A percentile compares a stretch with the other conserved stretches of the same genome.
Conservation (phyloP, 2,329 filamentous ascomycete genomes). For the Clarireedia sp. region DNA sequence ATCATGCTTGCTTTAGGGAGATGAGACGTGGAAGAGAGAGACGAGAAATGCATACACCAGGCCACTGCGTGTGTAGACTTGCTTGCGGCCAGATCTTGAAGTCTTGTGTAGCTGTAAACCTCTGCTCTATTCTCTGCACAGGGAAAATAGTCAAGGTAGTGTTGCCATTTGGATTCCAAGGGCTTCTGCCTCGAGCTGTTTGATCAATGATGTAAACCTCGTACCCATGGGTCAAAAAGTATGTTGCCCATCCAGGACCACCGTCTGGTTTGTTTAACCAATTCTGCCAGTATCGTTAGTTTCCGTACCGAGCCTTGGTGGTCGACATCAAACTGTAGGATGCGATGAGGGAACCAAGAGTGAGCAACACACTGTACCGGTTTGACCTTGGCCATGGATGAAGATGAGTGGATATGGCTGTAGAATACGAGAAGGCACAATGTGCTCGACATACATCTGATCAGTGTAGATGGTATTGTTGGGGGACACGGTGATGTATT, state of each 20-base stretch:
- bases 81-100: conserved; percentile 29
- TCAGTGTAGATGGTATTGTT: conserved; percentile 17
- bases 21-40: not conserved
- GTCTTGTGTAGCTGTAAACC: conserved; percentile 23
- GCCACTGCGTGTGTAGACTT: conserved; percentile 34
- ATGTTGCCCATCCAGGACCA: conserved; percentile 39
- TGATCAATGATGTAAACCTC: conserved; percentile 35
- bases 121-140: conserved; percentile 19
- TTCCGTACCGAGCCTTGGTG: not conserved
- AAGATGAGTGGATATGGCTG: conserved; percentile 22
- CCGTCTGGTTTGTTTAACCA: conserved; percentile 42
- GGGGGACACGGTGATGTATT: conserved; percentile 14
- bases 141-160: conserved; percentile 10
- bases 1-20: not conserved
- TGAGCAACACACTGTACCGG: conserved; percentile 20
- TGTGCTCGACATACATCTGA: conserved; percentile 48
- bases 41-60: conserved; percentile 22
- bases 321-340: not conserved
- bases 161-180: conserved; percentile 14
- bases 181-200: conserved; percentile 8
- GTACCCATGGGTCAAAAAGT: conserved; percentile 38
- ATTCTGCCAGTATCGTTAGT: conserved; percentile 24
- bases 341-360: not conserved
- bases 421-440: conserved; percentile 28
- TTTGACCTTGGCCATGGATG: conserved; percentile 22